Evolutionary conservation across 176 grass and related monocot genomes (phyloP).

Genomic region (Areca catechu): DNA sequence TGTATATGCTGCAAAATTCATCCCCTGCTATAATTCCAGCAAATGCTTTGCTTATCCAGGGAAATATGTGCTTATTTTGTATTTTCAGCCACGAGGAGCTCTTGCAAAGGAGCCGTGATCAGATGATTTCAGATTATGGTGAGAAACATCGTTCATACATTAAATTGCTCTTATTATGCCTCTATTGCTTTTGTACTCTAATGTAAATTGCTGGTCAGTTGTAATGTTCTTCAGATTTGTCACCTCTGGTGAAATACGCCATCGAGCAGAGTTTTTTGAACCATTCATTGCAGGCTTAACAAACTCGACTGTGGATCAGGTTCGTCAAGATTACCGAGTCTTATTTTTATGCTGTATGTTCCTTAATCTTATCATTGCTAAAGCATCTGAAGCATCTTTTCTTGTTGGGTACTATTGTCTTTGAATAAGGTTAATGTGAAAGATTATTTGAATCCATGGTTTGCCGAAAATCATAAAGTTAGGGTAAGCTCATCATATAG

Average conservation of each 20-base stretch:
- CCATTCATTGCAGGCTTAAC: slow-evolving; percentile 79
- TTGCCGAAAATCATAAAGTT: no score
- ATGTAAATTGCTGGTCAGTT: slow-evolving; percentile 24
- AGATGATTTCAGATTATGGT: slow-evolving; percentile 85
- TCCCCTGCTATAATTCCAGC: no score
- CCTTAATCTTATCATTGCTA: no score
- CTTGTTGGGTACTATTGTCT: no score
- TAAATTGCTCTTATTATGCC: slow-evolving; percentile 5
- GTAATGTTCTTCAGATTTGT: slow-evolving; percentile 99
- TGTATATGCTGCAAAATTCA: no score
- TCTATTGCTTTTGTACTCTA: slow-evolving; percentile 22
- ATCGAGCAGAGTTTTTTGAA: slow-evolving; percentile 77
- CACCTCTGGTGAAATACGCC: slow-evolving; percentile 82
- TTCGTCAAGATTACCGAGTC: slow-evolving; percentile 8
- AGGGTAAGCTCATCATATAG: no score
- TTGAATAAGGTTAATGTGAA: no score
- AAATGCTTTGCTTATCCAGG: not conserved
- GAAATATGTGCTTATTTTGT: slow-evolving; percentile 37
- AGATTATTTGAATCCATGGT: no score
- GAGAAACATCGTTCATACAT: slow-evolving; percentile 22
- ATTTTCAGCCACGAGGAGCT: slow-evolving; percentile 71
- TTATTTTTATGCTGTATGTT: no score
- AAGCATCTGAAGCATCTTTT: no score
- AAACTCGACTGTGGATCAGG: slow-evolving; percentile 58
- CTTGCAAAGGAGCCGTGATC: slow-evolving; percentile 59